Evolutionary conservation across 345 rosid species (phyloP), one percentile per base, ranked within the genome.

Genomic region (Acer yangbiense): DNA sequence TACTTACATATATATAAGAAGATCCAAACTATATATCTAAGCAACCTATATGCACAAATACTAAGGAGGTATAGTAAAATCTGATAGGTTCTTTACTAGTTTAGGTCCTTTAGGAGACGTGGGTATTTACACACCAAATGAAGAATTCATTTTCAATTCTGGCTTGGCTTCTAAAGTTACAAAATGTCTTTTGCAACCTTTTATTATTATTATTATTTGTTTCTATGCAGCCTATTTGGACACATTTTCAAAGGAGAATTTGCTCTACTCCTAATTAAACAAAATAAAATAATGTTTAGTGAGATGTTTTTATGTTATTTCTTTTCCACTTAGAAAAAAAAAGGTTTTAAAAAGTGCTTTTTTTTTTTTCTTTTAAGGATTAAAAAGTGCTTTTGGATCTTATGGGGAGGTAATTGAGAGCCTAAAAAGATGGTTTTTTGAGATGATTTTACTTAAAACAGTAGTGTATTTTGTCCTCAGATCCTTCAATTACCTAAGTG

Each of bases 381-480:
- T 32, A 32, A 32, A 32, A 32, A 32, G 6, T 29, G 32, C 32
- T 29, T 29, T 29, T 29, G 32, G 32, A 25, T 25, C 27, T 25
- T 29, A 29, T 29, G 32, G 32, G 32, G 32, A 29, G 32, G 32
- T 2, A 29, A 2, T 29, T 29, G 32, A 29, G 32, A 29, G 32
- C 32, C 3, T 29, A 2, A 32, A 32, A 3, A 32, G 35, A 32
- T 32, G 35, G 50, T 44, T 44, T 44, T 44, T 41, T 44, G 57
- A 11, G 25, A 46, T 65, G 16, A 74, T 75, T 35, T 66, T 39
- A 9, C 27, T 66, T 55, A 21, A 8, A n/a, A 25, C 21, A 63
- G 68, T 54, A 7, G 41, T n/a, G 12, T 20, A 18, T 52, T 43
- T 71, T 65, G 73, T 76, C 76, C 68, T 83, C 63, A 32, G 32